Percentiles rank a stretch among this genome's conserved stretches.
phyloP scores from a whole-genome alignment of 305 asterid species.

The Andrographis paniculata region DNA sequence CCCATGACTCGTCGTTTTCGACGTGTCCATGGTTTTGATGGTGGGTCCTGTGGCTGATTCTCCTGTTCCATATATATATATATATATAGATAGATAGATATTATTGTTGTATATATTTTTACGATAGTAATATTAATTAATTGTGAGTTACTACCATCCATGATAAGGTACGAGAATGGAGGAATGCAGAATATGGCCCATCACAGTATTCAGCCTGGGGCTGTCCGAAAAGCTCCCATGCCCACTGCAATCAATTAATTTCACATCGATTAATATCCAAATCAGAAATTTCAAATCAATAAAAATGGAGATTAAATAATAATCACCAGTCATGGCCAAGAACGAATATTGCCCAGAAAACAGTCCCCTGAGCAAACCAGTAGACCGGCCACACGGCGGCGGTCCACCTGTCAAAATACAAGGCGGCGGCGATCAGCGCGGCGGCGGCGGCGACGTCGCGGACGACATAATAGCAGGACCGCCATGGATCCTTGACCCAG shows the following conservation, averaged over 20 bases:
- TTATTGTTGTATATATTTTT: too few species aligned
- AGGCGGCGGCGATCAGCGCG: conserved; percentile 60
- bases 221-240: conserved; percentile 84
- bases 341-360: conserved; percentile 97
- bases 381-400: conserved; percentile 74
- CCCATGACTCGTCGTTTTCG: conserved; percentile 44
- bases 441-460: conserved; percentile 49
- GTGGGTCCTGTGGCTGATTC: conserved; percentile 90
- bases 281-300: not conserved
- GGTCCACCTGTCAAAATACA: conserved; percentile 42
- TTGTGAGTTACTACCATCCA: conserved; percentile 60
- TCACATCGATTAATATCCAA: too few species aligned
- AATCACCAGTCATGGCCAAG: conserved; percentile 93
- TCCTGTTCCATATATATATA: conserved; percentile 59
- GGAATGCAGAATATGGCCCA: conserved; percentile 85
- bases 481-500: conserved; percentile 87
- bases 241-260: conserved; percentile 46
- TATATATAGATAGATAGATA: too few species aligned
- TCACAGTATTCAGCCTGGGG: conserved; percentile 48
- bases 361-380: conserved; percentile 88
- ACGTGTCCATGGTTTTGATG: conserved; percentile 94
- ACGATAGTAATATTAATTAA: too few species aligned
- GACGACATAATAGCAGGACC: conserved; percentile 60
- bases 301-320: not conserved
- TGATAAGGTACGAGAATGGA: conserved; percentile 93